Percentiles rank a stretch among this genome's conserved stretches.
These are phyloP conservation scores for Colletotrichum ledebouriae DNA, from an alignment of 2,329 filamentous ascomycete genomes.

Conservation along the genomic window DNA sequence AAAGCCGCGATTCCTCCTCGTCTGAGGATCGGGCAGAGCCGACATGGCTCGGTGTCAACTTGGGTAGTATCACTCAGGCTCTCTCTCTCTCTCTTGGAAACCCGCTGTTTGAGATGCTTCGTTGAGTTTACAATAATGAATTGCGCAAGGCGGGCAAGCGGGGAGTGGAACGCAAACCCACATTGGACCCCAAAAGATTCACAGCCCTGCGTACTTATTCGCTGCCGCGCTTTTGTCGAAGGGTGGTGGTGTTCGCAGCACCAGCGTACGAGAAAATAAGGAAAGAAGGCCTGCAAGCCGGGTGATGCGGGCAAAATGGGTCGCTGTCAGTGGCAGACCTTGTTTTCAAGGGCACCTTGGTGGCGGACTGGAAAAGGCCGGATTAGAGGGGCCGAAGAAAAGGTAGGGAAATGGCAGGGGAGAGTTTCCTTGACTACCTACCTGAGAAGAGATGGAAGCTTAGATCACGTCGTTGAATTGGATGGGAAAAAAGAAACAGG, in stretches of 20 bases:
- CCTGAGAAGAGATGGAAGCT: no score
- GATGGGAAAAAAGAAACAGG: no score
- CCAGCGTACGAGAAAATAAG: background rate
- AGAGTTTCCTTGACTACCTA: no score
- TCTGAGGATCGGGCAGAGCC: conserved; percentile 50
- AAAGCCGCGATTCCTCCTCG: conserved; percentile 61
- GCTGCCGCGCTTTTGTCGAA: background rate
- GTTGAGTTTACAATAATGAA: background rate
- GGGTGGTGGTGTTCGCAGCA: background rate
- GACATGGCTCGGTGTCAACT: conserved; percentile 47
- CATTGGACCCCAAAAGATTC: no score
- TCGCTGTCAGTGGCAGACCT: conserved; percentile 1
- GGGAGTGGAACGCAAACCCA: no score
- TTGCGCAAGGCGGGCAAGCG: no score
- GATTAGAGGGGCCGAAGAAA: no score
- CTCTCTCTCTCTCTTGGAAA: background rate
- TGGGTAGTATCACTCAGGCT: background rate
- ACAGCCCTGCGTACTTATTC: no score
- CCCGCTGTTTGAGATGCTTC: background rate
- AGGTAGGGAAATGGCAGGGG: no score
- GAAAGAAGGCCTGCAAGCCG: conserved; percentile 10
- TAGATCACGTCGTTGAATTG: no score
- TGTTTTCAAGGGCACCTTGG: conserved; percentile 2
- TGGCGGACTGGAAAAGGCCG: no score
- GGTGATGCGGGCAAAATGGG: background rate